These are phyloP conservation scores for Micromonas pusilla DNA, from an alignment of 139 green algal species.

Conservation along the genomic window DNA sequence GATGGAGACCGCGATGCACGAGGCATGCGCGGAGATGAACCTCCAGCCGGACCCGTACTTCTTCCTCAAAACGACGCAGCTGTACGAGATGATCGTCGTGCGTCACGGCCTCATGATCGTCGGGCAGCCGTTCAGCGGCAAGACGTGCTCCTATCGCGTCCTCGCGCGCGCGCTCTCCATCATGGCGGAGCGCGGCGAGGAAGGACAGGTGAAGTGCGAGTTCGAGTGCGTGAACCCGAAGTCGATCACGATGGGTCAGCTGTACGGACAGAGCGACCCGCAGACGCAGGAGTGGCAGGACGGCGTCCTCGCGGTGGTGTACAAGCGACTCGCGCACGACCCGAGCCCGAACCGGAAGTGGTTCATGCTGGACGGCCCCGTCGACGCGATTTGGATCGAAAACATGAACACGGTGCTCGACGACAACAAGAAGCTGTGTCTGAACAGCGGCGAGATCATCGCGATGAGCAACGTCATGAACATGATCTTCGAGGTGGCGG, in stretches of 20 bases:
- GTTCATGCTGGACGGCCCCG: conserved; percentile 49
- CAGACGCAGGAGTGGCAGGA: conserved; percentile 43
- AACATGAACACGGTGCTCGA: conserved; percentile 65
- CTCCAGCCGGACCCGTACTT: conserved; percentile 64
- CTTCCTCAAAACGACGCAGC: conserved; percentile 63
- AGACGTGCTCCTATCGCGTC: conserved; percentile 47
- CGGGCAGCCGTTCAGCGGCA: conserved; percentile 48
- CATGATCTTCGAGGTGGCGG: conserved; percentile 52
- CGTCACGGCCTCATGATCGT: conserved; percentile 56
- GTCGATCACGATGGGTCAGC: conserved; percentile 39
- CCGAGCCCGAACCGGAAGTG: conserved; percentile 31
- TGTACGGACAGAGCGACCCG: conserved; percentile 40
- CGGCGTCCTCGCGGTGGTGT: conserved; percentile 41
- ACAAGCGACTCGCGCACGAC: conserved; percentile 34
- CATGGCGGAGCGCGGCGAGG: conserved; percentile 43
- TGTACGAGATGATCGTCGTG: conserved; percentile 82
- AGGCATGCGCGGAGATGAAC: conserved; percentile 49
- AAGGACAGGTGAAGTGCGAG: conserved; percentile 32
- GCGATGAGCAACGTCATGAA: conserved; percentile 56
- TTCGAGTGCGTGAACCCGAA: conserved; percentile 40
- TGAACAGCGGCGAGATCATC: conserved; percentile 77
- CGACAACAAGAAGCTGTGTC: conserved; percentile 64
- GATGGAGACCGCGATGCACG: conserved; percentile 35
- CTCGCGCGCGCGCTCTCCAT: conserved; percentile 50
- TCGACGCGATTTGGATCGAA: conserved; percentile 60